These are phyloP conservation scores for Skeletonema potamos DNA, from an alignment of 108 stramenopile species.

Conservation along the genomic window DNA sequence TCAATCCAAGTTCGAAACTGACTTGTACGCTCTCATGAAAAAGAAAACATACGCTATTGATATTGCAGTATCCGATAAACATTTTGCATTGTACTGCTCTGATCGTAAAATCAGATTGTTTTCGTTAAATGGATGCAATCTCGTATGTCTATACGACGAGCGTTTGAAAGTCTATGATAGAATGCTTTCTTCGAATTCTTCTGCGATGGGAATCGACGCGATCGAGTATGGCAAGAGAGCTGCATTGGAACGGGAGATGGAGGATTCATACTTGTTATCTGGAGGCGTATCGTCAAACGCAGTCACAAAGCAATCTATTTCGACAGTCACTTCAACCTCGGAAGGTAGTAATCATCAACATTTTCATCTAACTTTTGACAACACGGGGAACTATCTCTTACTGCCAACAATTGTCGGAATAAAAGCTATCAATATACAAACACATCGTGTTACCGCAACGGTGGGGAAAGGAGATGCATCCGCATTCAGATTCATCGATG, in stretches of 20 bases:
- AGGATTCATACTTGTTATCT: constrained; percentile 46
- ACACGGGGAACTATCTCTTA: constrained; percentile 83
- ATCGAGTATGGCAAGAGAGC: constrained; percentile 90
- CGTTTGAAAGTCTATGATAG: constrained; percentile 72
- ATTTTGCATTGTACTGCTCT: constrained; percentile 78
- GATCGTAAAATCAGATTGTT: constrained; percentile 89
- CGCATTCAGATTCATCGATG: constrained; percentile 78
- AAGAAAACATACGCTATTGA: constrained; percentile 78
- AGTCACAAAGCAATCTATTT: constrained; percentile 21
- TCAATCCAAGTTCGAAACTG: constrained; percentile 85
- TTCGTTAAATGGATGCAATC: constrained; percentile 74
- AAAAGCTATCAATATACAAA: constrained; percentile 89
- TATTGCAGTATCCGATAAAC: constrained; percentile 58
- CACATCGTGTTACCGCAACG: constrained; percentile 73
- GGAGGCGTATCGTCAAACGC: constrained; percentile 28
- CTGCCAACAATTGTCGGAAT: constrained; percentile 91
- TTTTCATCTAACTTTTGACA: constrained; percentile 75
- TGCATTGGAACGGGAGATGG: constrained; percentile 89
- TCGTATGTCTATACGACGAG: constrained; percentile 89
- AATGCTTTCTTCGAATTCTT: constrained; percentile 25
- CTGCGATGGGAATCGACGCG: constrained; percentile 71
- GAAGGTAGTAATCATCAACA: constrained; percentile 35
- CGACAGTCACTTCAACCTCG: constrained; percentile 15
- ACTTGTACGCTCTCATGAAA: constrained; percentile 88
- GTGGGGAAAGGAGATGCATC: constrained; percentile 88